Percentiles rank a stretch among this genome's conserved stretches.
phyloP scores from a whole-genome alignment of 1,284 basidiomycete species.

The Anthracocystis walkeri region DNA sequence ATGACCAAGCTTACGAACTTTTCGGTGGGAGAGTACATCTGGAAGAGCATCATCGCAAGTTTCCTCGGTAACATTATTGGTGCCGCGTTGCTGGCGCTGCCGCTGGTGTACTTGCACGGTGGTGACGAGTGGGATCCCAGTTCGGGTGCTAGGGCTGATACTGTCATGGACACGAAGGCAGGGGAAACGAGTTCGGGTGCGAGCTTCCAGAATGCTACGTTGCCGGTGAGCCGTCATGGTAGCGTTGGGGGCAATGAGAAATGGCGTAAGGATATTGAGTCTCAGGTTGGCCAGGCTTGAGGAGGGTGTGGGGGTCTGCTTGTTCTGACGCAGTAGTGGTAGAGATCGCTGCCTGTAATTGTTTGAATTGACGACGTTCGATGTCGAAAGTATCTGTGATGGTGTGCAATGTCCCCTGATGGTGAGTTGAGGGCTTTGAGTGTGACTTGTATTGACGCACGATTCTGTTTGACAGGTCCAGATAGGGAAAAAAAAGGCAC shows the following conservation, averaged over 20 bases:
- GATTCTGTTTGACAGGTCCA: not conserved
- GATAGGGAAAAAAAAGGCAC: not conserved
- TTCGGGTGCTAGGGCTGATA: conserved; percentile 9
- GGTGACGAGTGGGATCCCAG: conserved; percentile 55
- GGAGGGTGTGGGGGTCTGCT: not conserved
- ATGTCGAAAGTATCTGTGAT: not conserved
- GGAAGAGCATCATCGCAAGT: conserved; percentile 78
- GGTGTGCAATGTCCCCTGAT: not conserved
- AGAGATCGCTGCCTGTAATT: not conserved
- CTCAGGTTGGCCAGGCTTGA: conserved; percentile 26
- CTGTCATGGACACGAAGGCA: not conserved
- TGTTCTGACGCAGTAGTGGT: not conserved
- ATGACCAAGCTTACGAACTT: conserved; percentile 58
- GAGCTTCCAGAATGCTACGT: conserved; percentile 29
- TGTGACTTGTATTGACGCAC: too few species aligned
- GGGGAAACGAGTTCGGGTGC: conserved; percentile 14
- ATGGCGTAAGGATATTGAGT: conserved; percentile 40
- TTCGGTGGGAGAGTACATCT: conserved; percentile 75
- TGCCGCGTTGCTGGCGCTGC: conserved; percentile 73
- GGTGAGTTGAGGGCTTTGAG: too few species aligned
- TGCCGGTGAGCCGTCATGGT: conserved; percentile 15
- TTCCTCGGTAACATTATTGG: conserved; percentile 80
- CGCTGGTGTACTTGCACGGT: conserved; percentile 57
- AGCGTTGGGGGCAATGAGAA: conserved; percentile 1
- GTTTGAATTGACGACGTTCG: not conserved